Percentiles rank a stretch among this genome's conserved stretches.
Conservation (phyloP, 2,329 filamentous ascomycete species). For the Ophiostoma tasmaniense region DNA sequence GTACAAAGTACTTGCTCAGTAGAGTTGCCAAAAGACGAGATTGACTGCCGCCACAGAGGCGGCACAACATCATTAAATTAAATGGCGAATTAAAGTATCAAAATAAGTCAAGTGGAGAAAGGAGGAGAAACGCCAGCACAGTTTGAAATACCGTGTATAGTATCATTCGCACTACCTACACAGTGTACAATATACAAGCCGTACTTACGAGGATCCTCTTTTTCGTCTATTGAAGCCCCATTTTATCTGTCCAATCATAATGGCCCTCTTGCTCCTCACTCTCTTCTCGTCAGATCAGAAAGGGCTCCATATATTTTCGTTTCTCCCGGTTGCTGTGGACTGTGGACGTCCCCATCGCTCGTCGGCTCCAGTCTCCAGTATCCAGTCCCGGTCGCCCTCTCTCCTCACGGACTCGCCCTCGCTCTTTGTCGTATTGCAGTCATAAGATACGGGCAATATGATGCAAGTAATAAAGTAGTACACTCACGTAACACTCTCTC, state of each 20-base stretch:
- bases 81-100: not conserved
- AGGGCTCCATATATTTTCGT: conserved; percentile 5
- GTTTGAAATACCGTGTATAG: not conserved
- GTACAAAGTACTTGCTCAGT: not conserved
- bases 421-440: conserved; percentile 3
- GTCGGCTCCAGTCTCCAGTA: too few relatives aligned
- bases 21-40: not conserved
- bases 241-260: not conserved
- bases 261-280: not conserved
- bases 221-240: not conserved
- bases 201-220: not conserved
- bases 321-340: conserved; percentile 6
- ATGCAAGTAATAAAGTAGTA: not conserved
- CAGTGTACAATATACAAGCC: not conserved
- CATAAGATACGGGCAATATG: not conserved
- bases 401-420: conserved; percentile 3
- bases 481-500: not conserved
- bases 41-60: not conserved
- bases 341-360: conserved; percentile 3
- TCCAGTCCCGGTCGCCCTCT: too few relatives aligned
- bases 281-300: conserved; percentile 2
- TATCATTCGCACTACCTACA: not conserved
- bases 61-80: not conserved
- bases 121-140: not conserved
- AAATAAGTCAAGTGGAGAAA: not conserved